Conservation (phyloP, 768 basidiomycete species). For the Gloeophyllum trabeum region DNA sequence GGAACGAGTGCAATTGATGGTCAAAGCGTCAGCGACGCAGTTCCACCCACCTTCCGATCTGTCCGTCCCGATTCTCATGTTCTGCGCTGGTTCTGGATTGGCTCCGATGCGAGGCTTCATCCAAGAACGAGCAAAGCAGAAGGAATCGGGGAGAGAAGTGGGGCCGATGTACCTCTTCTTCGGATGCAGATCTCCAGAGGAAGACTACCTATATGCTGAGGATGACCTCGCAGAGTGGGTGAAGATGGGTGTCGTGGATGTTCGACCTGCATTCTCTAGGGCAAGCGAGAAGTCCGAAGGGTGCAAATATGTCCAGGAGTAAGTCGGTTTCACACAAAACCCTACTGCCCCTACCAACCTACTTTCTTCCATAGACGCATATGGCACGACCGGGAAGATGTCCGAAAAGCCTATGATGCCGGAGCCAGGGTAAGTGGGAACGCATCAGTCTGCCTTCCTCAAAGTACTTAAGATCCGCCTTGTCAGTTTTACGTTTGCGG, state of each 20-base stretch:
- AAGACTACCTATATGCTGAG: constrained; percentile 31
- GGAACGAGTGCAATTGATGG: constrained; percentile 29
- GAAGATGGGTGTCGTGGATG: constrained; percentile 28
- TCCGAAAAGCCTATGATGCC: neutral
- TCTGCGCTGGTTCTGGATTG: constrained; percentile 34
- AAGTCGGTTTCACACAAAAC: constrained; percentile 5
- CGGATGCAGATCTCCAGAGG: constrained; percentile 29
- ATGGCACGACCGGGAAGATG: neutral
- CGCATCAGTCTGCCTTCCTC: neutral
- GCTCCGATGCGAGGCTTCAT: constrained; percentile 41
- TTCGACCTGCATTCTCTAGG: constrained; percentile 32
- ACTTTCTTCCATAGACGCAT: neutral
- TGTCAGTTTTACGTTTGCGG: constrained; percentile 15
- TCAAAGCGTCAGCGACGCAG: constrained; percentile 23
- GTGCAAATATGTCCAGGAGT: constrained; percentile 30
- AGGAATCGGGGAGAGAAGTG: constrained; percentile 28
- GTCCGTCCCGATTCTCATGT: constrained; percentile 28
- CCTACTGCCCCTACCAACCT: neutral
- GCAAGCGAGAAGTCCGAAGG: constrained; percentile 17
- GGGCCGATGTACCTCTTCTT: constrained; percentile 32
- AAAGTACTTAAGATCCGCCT: neutral
- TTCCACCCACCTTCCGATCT: constrained; percentile 35
- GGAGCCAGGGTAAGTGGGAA: neutral
- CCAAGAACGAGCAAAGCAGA: constrained; percentile 36
- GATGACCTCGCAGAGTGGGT: constrained; percentile 31